Evolutionary conservation across 2,329 filamentous ascomycete species (phyloP), one percentile per base, ranked within the genome.

Genomic region (Exophiala oligosperma): DNA sequence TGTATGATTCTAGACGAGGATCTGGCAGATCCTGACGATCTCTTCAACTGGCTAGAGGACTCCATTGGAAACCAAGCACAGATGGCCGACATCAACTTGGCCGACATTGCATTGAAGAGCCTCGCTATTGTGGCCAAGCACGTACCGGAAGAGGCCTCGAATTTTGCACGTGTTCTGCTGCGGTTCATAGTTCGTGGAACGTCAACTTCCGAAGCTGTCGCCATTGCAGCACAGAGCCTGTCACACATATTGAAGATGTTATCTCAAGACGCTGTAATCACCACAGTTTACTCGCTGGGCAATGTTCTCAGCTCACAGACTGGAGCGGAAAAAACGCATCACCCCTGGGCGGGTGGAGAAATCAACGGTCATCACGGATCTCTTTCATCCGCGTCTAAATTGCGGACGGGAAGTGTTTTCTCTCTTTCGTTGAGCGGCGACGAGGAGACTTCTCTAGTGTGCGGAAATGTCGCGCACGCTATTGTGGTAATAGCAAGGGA

Each of bases 261-360:
- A 11, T 96, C 94, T 1, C 90, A 96, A 67, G 94, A 99, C 77
- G 88, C 92, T 37, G 84, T 96, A 37, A 97, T 99, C 65, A 96
- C 92, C 4, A 97, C 92, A 1, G 79, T 99, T 8, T 99, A 99
- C 74, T 94, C 92, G 0, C 81, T 99, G n/a, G 94, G 94, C 21
- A 99, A 99, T 70, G 89, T 96, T 3, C 80, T 99, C 12, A 97
- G 92, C 66, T 87, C 91, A 4, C 85, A 84, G 48, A 80, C 81
- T 5, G 76, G 75, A 17, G 68, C 77, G 35, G 82, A 85, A 29
- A 79, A 79, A 54, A 60, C 65, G 26, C 67, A 72, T 59, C 73
- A 73, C 56, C 29, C 68, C 23, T 54, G 60, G 12, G 24, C 56
- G 9, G 12, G 40, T 14, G 17, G 54, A n/a, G 61, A 60, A 3